Percentiles rank a stretch among this genome's conserved stretches.
phyloP scores from a whole-genome alignment of 345 rosid genomes.

The Noccaea caerulescens region DNA sequence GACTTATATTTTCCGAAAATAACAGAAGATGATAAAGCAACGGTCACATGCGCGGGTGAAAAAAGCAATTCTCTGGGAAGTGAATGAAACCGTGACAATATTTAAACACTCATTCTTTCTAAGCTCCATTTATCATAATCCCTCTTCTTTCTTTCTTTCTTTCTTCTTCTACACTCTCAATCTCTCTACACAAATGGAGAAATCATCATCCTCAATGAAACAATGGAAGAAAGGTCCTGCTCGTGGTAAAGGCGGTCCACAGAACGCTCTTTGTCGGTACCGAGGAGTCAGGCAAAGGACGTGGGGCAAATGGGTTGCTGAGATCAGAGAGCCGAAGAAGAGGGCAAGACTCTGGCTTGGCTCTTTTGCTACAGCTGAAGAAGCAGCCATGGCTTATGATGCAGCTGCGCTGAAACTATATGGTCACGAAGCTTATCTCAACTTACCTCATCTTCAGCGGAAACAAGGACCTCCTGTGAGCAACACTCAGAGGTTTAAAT shows the following conservation, averaged over 20 bases:
- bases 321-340: slow-evolving; percentile 93
- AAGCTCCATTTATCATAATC: slow-evolving; percentile 45
- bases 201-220: slow-evolving; percentile 55
- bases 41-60: slow-evolving; percentile 60
- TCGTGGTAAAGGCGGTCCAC: slow-evolving; percentile 94
- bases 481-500: slow-evolving; percentile 55
- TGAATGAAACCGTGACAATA: slow-evolving; percentile 62
- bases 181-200: slow-evolving; percentile 47
- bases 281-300: slow-evolving; percentile 93
- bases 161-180: slow-evolving; percentile 23
- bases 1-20: not conserved
- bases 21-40: slow-evolving; percentile 47
- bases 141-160: slow-evolving; percentile 49
- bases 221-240: slow-evolving; percentile 96
- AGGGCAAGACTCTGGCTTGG: slow-evolving; percentile 89
- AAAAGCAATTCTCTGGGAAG: slow-evolving; percentile 35
- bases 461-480: slow-evolving; percentile 13
- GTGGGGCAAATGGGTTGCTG: slow-evolving; percentile 99
- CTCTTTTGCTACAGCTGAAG: slow-evolving; percentile 87
- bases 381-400: slow-evolving; percentile 96
- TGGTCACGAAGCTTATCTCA: slow-evolving; percentile 83
- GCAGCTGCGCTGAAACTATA: slow-evolving; percentile 77
- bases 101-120: slow-evolving; percentile 50
- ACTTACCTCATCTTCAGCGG: slow-evolving; percentile 85
- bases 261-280: slow-evolving; percentile 77